Evolutionary conservation across 1,284 basidiomycete species (phyloP), one percentile per base, ranked within the genome.

Genomic region (Ceratobasidium sp.): DNA sequence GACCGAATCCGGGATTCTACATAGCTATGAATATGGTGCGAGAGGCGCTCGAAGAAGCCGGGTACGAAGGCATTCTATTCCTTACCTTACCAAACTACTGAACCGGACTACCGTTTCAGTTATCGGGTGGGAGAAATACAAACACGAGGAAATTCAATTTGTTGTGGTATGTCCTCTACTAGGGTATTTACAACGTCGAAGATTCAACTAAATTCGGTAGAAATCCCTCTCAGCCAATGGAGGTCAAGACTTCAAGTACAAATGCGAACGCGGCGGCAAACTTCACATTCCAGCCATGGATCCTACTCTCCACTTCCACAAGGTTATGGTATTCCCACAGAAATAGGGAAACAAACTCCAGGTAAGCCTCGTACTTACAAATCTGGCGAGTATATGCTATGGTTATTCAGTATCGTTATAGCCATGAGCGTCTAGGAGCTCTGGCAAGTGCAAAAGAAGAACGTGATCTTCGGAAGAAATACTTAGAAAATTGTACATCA

Each of bases 1-100:
- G 84, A n/a, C 93, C 94, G 1, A 89, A 91, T 75, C 93, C 94
- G 0, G 92, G 94, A 0, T 82, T 95, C 22, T 82, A 80, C 17
- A 85, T 93, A 44, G 93, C 89, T 0, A 82, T 96, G 50, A 84
- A 88, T 77, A 85, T 84, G 73, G 86, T 87, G 0, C 89, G 88
- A 79, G 81, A 83, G 1, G 90, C 91, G 0, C 83, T 96, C 29
- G 78, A 87, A 44, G 85, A 83, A 2, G 90, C 90, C 7, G 93
- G 93, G 0, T 92, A 95, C 80, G 85, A 86, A 79, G 89, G 90
- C 89, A 66, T 36, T 29, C 22, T 24, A 53, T 27, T n/a, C 24
- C 27, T n/a, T 44, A 7, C 33, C n/a, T 24, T 14, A 36, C 27
- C 31, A 29, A 59, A 8, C 5, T 7, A n/a, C 51, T 7, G 22